A percentile compares a stretch with the other conserved stretches of the same genome.
These are phyloP conservation scores for Talaromyces sp. DNA, from an alignment of 2,329 filamentous ascomycete species.

Conservation along the genomic window DNA sequence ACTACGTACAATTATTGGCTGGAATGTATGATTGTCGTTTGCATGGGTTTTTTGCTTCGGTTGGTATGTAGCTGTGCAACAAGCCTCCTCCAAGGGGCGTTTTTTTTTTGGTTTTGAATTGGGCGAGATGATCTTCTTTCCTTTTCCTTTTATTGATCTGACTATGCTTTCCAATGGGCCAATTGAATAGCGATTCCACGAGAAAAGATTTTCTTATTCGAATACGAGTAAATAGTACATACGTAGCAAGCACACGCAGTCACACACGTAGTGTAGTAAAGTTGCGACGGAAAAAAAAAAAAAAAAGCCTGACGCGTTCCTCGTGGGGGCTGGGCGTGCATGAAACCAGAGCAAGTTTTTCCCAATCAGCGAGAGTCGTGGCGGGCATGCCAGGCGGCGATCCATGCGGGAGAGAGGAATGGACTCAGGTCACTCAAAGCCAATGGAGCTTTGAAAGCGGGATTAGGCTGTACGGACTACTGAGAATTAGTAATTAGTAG, in stretches of 20 bases:
- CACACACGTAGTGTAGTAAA: too few relatives aligned
- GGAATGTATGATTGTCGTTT: not conserved
- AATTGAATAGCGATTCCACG: too few relatives aligned
- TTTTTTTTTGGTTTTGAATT: not conserved
- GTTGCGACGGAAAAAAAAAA: too few relatives aligned
- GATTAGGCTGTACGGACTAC: too few relatives aligned
- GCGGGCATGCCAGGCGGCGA: not conserved
- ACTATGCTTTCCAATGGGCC: not conserved
- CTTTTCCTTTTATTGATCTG: not conserved
- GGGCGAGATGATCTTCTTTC: not conserved
- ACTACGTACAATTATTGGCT: too few relatives aligned
- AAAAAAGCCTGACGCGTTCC: not conserved
- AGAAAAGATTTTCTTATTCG: too few relatives aligned
- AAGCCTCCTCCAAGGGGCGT: not conserved
- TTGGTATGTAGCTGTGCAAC: not conserved
- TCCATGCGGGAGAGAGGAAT: not conserved
- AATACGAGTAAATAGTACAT: too few relatives aligned
- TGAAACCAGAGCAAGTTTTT: not conserved
- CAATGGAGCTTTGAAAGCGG: too few relatives aligned
- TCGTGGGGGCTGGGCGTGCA: slow-evolving; percentile 1
- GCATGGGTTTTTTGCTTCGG: not conserved
- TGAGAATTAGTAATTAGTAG: too few relatives aligned
- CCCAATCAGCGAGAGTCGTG: not conserved
- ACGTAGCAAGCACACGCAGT: too few relatives aligned
- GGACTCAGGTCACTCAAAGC: too few relatives aligned